Base-by-base conservation (phyloP, 352 stramenopile species). In the Sclerospora graminicola region DNA sequence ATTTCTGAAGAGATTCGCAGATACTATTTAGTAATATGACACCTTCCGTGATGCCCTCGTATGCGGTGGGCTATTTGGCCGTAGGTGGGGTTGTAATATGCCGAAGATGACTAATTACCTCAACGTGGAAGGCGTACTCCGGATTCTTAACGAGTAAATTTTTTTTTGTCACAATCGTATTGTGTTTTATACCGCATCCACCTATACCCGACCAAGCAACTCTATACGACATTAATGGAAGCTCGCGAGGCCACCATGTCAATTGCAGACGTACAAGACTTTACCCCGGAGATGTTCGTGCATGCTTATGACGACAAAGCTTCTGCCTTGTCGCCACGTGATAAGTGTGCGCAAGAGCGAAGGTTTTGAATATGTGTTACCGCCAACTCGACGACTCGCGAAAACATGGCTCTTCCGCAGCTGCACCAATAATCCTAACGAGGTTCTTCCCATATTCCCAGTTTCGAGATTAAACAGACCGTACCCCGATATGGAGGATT, bases 21-120 rank as follows among this genome's bases (percentile, higher is more conserved):
- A 59, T 80, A 94, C 43, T 91, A 92, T 60, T 52, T 91, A 34
- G 80, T 91, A 15, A 94, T 94, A 93, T 94, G 81, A 80, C 80
- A 2, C 82, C 88, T 20, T 73, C 91, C 31, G 92, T 81, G 2
- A 89, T 93, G 33, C 69, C 77, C 23, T 90, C 75, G 32, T 91
- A 87, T 57, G 63, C 63, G 1, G 56, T 89, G 21, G 76, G 82
- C 82, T n/a, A n/a, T 43, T 49, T 90, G 14, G 74, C 78, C 8
- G 74, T 94, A 1, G 83, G 83, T 29, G 72, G 91, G 16, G 64
- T 94, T 14, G 80, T 94, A 43, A 44, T 49, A 66, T 89, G 58
- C 57, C 93, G 38, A 94, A 95, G 64, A 93, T 95, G 79, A 57
- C 54, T 56, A 95, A 95, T 60, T 91, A 93, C 70, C 70, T 93